phyloP scores from a whole-genome alignment of 2,329 filamentous ascomycete species.

The Cephalotrichum gorgonifer region DNA sequence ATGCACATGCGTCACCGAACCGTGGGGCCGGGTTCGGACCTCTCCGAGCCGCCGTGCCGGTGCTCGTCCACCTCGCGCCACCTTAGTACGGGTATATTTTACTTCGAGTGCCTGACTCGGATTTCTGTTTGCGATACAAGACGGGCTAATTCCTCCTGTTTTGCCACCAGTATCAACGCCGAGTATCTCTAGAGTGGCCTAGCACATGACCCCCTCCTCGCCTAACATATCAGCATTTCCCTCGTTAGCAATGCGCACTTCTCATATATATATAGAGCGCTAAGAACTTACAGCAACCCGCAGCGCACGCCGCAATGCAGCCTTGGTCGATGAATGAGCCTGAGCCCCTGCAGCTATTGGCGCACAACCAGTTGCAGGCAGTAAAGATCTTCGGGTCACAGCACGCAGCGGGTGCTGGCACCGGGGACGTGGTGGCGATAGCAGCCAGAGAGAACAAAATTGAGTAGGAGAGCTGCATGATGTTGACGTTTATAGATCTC shows the following conservation, averaged over 20 bases:
- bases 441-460: not conserved
- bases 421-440: not conserved
- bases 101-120: too few relatives aligned
- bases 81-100: too few relatives aligned
- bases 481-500: too few relatives aligned
- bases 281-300: not conserved
- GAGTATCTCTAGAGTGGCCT: too few relatives aligned
- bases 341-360: not conserved
- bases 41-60: too few relatives aligned
- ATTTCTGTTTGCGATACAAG: too few relatives aligned
- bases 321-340: not conserved
- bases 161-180: too few relatives aligned
- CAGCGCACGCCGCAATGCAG: not conserved
- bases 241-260: not conserved
- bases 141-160: too few relatives aligned
- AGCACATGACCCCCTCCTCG: not conserved
- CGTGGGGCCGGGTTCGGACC: too few relatives aligned
- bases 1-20: too few relatives aligned
- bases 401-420: not conserved
- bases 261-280: not conserved
- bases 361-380: not conserved
- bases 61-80: too few relatives aligned
- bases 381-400: not conserved
- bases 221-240: not conserved
- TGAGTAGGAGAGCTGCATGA: not conserved